These are phyloP conservation scores for Amauroascus niger DNA, from an alignment of 2,329 filamentous ascomycete genomes.

Conservation along the genomic window DNA sequence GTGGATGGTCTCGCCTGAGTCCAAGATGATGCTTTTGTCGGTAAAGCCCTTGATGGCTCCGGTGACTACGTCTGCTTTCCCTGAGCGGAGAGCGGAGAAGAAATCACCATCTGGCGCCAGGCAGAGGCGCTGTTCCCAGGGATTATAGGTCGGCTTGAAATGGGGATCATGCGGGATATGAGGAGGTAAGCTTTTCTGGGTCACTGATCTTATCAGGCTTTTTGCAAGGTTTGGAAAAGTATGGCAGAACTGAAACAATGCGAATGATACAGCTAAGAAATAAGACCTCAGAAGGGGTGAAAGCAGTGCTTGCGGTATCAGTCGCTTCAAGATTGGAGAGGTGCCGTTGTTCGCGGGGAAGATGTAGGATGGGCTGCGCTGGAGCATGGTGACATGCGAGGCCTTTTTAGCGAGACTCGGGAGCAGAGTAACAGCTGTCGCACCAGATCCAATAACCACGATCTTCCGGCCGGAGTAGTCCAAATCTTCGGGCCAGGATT, in stretches of 20 bases:
- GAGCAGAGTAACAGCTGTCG: slow-evolving; percentile 68
- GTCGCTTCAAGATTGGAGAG: slow-evolving; percentile 9
- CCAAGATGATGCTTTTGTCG: slow-evolving; percentile 40
- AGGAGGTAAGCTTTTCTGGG: slow-evolving; percentile 45
- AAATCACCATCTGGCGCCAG: slow-evolving; percentile 54
- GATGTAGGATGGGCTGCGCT: slow-evolving; percentile 66
- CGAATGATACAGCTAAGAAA: slow-evolving; percentile 31
- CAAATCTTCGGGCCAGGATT: slow-evolving; percentile 64
- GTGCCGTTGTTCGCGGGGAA: slow-evolving; percentile 42
- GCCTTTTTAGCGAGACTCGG: slow-evolving; percentile 59
- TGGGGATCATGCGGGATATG: slow-evolving; percentile 49
- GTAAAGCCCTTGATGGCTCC: slow-evolving; percentile 46
- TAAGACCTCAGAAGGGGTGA: slow-evolving; percentile 27
- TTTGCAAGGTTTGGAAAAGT: slow-evolving; percentile 45
- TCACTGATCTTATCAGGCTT: slow-evolving; percentile 39
- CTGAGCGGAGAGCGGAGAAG: slow-evolving; percentile 43
- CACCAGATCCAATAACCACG: slow-evolving; percentile 65
- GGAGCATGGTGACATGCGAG: slow-evolving; percentile 63
- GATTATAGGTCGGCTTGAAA: slow-evolving; percentile 56
- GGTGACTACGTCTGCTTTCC: slow-evolving; percentile 47
- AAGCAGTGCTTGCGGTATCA: slow-evolving; percentile 31
- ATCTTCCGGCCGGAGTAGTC: slow-evolving; percentile 59
- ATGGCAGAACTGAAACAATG: slow-evolving; percentile 46
- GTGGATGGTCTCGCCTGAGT: slow-evolving; percentile 34
- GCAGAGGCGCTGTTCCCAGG: slow-evolving; percentile 68